These are phyloP conservation scores for Aspergillus udagawae DNA, from an alignment of 2,329 filamentous ascomycete genomes.

Conservation along the genomic window DNA sequence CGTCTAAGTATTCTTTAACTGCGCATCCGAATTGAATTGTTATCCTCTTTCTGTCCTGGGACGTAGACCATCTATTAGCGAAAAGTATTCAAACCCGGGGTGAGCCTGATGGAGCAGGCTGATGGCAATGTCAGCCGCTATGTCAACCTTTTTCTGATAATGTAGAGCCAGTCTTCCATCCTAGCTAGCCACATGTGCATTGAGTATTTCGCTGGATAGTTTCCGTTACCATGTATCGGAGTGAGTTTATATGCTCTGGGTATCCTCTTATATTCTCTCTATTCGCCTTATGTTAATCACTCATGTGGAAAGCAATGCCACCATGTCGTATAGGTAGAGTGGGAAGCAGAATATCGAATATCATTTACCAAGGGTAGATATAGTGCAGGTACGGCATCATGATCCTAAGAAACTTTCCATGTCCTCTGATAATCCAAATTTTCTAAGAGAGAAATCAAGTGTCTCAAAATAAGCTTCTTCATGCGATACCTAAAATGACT, in stretches of 20 bases:
- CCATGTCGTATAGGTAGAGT: neutral
- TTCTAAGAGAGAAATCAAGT: neutral
- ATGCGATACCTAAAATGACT: neutral
- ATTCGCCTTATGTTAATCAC: neutral
- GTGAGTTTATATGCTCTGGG: neutral
- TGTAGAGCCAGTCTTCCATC: neutral
- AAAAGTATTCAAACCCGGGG: neutral
- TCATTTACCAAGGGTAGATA: neutral
- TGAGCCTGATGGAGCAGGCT: neutral
- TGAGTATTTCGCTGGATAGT: neutral
- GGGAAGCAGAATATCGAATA: neutral
- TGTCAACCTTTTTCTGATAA: neutral
- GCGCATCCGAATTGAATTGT: conserved; percentile 4
- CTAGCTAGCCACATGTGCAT: neutral
- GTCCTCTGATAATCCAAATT: neutral
- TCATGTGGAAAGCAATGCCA: neutral
- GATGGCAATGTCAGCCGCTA: neutral
- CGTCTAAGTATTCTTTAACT: conserved; percentile 26
- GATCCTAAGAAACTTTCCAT: neutral
- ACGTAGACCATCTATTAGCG: neutral
- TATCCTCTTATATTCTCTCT: neutral
- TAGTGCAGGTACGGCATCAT: neutral
- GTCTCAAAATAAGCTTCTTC: neutral
- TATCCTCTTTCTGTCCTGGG: conserved; percentile 1
- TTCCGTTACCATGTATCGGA: neutral